Percentiles rank a stretch among this genome's conserved stretches.
phyloP scores from a whole-genome alignment of 2,329 filamentous ascomycete species.

The Huntiella decipiens region DNA sequence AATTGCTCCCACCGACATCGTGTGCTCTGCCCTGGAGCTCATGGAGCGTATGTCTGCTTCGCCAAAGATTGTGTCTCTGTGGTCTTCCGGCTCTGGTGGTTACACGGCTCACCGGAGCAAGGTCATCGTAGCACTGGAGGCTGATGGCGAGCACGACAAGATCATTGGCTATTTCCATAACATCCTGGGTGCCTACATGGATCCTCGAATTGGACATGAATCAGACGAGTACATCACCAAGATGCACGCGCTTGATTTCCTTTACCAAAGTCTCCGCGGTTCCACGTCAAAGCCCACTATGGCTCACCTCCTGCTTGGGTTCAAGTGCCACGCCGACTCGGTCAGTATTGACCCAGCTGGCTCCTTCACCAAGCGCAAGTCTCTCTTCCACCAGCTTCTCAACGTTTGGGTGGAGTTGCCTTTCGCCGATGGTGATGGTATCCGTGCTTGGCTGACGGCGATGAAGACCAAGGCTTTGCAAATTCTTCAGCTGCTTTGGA shows the following conservation, averaged over 20 bases:
- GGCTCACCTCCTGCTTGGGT: slow-evolving; percentile 78
- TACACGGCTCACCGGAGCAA: slow-evolving; percentile 46
- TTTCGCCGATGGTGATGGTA: slow-evolving; percentile 38
- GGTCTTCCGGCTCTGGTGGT: slow-evolving; percentile 22
- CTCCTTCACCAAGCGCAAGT: slow-evolving; percentile 50
- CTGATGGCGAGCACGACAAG: slow-evolving; percentile 59
- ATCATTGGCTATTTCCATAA: slow-evolving; percentile 25
- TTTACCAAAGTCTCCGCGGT: slow-evolving; percentile 60
- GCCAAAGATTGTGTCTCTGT: slow-evolving; percentile 55
- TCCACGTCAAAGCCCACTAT: slow-evolving; percentile 65
- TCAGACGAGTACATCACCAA: slow-evolving; percentile 66
- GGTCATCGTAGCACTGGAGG: slow-evolving; percentile 73
- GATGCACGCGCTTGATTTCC: slow-evolving; percentile 64
- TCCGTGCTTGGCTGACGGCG: slow-evolving; percentile 49
- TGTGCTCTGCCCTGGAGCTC: slow-evolving; percentile 61
- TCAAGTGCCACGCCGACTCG: slow-evolving; percentile 53
- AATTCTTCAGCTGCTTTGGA: slow-evolving; percentile 67
- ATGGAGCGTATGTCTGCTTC: slow-evolving; percentile 77
- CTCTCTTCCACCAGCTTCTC: slow-evolving; percentile 70
- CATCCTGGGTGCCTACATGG: slow-evolving; percentile 37
- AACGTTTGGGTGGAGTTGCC: slow-evolving; percentile 52
- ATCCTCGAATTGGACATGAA: slow-evolving; percentile 50
- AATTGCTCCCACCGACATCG: slow-evolving; percentile 62
- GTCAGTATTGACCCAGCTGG: slow-evolving; percentile 50
- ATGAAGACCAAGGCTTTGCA: slow-evolving; percentile 51